Base-by-base conservation (phyloP, 768 basidiomycete genomes). In the Lactarius vividus region DNA sequence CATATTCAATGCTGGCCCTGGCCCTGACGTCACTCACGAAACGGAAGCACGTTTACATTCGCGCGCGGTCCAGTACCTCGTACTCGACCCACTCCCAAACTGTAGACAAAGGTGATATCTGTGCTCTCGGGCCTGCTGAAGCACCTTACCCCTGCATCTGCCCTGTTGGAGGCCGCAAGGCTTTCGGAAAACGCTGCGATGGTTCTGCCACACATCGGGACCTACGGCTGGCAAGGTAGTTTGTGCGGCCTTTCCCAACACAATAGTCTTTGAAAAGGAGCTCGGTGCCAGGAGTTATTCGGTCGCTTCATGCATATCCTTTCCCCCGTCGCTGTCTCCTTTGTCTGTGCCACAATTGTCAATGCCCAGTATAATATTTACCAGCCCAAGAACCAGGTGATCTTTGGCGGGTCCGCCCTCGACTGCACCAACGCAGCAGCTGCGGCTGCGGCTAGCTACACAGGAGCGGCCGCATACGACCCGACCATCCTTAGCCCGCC, bases 251-350 rank as follows among this genome's bases (percentile, higher is more conserved):
- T 28, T 67, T 81, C 75, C 88, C 88, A 57, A 88, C 78, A 73
- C 85, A 78, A 75, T 88, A 88, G 55, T 87, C 83, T 40, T 75
- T 75, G 62, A 89, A 82, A 0, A n/a, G n/a, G n/a, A 76, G 79
- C 69, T 77, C 80, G 67, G 85, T 81, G 64, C 88, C 79, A 35
- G 81, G 46, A 23, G n/a, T 3, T 23, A 49, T 20, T 7, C 11
- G 3, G n/a, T 6, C 15, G 11, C 37, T 15, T 15, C 35, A 57
- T 57, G 56, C n/a, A 11, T 16, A 5, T 37, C 18, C n/a, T 10
- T 13, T 13, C 7, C 35, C 26, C 26, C 13, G 26, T 64, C 8
- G 5, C n/a, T 2, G 46, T 57, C 44, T 28, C 46, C 40, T 7
- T 63, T 11, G 40, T 26, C 10, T 65, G 28, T 18, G 26, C 23